phyloP scores from a whole-genome alignment of 148 eudicot genomes.

The Silene latifolia region DNA sequence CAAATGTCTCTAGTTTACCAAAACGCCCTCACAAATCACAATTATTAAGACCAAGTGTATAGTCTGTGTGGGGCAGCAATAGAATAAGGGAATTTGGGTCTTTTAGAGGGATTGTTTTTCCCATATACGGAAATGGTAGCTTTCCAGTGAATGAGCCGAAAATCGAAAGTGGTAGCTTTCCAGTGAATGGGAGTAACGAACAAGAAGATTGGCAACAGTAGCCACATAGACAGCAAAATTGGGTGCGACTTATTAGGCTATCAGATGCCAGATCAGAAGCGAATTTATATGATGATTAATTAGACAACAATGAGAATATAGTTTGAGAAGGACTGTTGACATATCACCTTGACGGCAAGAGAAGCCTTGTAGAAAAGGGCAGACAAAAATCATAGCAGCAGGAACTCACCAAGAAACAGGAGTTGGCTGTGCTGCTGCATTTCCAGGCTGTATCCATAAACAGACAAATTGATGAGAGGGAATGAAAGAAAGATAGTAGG shows the following conservation, averaged over 20 bases:
- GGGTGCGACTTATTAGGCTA: neutral
- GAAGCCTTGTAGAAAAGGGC: neutral
- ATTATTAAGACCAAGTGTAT: too few species aligned
- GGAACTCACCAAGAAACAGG: slow-evolving; percentile 90
- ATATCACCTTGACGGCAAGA: neutral
- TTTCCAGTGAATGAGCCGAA: too few species aligned
- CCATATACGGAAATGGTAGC: too few species aligned
- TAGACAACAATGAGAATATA: too few species aligned
- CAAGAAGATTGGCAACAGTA: neutral
- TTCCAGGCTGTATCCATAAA: slow-evolving; percentile 56
- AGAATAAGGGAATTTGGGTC: too few species aligned
- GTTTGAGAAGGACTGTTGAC: neutral
- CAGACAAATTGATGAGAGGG: neutral
- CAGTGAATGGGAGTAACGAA: too few species aligned
- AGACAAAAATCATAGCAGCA: neutral
- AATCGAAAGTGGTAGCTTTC: too few species aligned
- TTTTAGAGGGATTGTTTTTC: too few species aligned
- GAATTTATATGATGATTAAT: neutral
- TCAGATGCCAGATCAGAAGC: slow-evolving; percentile 6
- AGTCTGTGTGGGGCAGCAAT: too few species aligned
- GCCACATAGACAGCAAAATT: neutral
- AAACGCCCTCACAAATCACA: too few species aligned
- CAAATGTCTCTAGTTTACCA: too few species aligned
- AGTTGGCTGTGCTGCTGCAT: slow-evolving; percentile 70
- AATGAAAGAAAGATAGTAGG: neutral